These are phyloP conservation scores for Claviceps pazoutovae DNA, from an alignment of 2,329 filamentous ascomycete genomes.

Conservation along the genomic window DNA sequence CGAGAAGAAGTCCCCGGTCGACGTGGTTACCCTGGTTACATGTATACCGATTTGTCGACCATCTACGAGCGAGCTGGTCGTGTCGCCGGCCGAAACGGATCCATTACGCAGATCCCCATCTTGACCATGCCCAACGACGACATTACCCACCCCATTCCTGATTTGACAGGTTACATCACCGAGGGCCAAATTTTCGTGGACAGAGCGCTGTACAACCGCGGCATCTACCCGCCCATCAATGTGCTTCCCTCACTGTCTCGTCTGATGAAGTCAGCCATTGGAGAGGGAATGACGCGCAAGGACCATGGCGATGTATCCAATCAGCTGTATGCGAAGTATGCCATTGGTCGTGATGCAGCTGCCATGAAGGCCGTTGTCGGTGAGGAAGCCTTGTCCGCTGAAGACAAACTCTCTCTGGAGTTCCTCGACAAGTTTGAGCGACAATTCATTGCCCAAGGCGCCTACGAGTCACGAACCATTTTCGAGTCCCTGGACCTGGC, in stretches of 20 bases:
- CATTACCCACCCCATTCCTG: constrained; percentile 97
- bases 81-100: constrained; percentile 92
- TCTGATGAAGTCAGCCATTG: constrained; percentile 99
- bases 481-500: constrained; percentile 90
- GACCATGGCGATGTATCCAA: constrained; percentile 98
- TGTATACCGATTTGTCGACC: constrained; percentile 99
- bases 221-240: constrained; percentile 97
- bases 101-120: constrained; percentile 98
- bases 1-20: constrained; percentile 98
- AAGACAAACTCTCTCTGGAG: constrained; percentile 95
- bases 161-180: constrained; percentile 97
- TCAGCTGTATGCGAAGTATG: constrained; percentile 98
- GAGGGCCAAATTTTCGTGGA: constrained; percentile 98
- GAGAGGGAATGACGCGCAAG: constrained; percentile 88
- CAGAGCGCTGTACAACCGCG: constrained; percentile 86
- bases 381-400: constrained; percentile 86
- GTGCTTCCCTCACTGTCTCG: constrained; percentile 93
- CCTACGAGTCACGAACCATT: constrained; percentile 85
- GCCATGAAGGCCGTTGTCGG: constrained; percentile 99
- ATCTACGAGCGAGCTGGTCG: constrained; percentile 98
- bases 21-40: constrained; percentile 99
- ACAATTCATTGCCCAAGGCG: constrained; percentile 80
- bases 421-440: constrained; percentile 98
- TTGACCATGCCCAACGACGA: constrained; percentile 99
- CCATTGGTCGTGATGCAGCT: constrained; percentile 94